Conservation (phyloP, 805 yeast species). For the Zygoascus tannicola region DNA sequence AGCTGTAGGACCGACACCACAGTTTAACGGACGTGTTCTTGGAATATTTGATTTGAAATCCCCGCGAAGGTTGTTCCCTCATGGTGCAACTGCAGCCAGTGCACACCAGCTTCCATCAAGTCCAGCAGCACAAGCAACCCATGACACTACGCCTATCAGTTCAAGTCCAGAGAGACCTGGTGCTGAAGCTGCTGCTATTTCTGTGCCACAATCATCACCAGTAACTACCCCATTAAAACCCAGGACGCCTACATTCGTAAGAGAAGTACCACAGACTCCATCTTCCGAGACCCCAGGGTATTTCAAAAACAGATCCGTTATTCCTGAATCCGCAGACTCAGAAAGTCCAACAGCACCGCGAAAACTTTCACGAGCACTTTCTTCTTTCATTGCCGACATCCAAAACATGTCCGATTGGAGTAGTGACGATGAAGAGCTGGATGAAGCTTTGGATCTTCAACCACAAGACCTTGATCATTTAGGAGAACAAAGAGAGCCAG, state of each 20-base stretch:
- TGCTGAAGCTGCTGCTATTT: background rate
- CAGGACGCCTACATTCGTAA: background rate
- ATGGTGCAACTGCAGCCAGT: background rate
- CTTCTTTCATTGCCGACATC: background rate
- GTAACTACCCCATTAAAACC: background rate
- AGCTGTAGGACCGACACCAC: slow-evolving; percentile 76
- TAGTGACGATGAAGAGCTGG: slow-evolving; percentile 3
- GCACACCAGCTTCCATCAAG: background rate
- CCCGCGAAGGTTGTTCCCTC: background rate
- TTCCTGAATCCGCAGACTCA: background rate
- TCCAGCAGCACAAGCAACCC: background rate
- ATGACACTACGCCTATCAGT: background rate
- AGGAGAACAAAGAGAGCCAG: slow-evolving; percentile 17
- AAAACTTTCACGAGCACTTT: slow-evolving; percentile 23
- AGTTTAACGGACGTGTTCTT: slow-evolving; percentile 64
- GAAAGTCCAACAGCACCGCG: slow-evolving; percentile 3
- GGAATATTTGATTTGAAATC: slow-evolving; percentile 56
- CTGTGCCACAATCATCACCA: background rate
- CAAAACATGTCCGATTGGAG: slow-evolving; percentile 4
- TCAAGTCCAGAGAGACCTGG: background rate
- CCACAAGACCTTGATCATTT: slow-evolving; percentile 10
- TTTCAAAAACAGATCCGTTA: background rate
- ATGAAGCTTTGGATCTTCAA: slow-evolving; percentile 9
- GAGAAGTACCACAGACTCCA: slow-evolving; percentile 5
- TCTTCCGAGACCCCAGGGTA: background rate